Evolutionary conservation across 2,329 filamentous ascomycete species (phyloP).

Genomic region (Aspergillus brasiliensis): DNA sequence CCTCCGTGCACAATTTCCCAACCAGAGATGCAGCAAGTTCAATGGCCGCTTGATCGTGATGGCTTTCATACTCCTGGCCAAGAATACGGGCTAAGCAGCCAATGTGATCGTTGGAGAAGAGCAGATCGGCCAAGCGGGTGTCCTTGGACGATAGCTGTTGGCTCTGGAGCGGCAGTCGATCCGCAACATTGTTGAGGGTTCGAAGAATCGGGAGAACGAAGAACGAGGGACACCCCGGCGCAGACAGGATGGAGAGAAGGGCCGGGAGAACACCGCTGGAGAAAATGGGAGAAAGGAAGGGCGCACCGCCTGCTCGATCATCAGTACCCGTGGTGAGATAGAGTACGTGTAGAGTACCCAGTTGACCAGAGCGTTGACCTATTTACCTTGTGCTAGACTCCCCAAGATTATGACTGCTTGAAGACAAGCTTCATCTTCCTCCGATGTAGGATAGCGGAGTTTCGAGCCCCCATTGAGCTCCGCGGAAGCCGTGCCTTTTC

Average conservation of each 20-base stretch:
- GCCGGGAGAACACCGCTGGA: slow-evolving; percentile 67
- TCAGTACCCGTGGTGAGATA: slow-evolving; percentile 20
- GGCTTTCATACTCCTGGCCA: slow-evolving; percentile 56
- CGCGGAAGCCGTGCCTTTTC: slow-evolving; percentile 32
- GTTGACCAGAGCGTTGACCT: neutral
- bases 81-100: slow-evolving; percentile 68
- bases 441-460: slow-evolving; percentile 44
- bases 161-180: slow-evolving; percentile 62
- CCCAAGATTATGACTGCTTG: slow-evolving; percentile 84
- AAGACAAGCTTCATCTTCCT: slow-evolving; percentile 69
- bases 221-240: slow-evolving; percentile 63
- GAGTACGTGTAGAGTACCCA: neutral
- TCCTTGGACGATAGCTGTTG: slow-evolving; percentile 53
- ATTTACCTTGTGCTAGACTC: slow-evolving; percentile 77
- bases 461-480: slow-evolving; percentile 31
- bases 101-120: slow-evolving; percentile 67
- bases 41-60: slow-evolving; percentile 55
- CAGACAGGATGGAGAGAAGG: slow-evolving; percentile 71
- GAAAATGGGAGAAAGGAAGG: slow-evolving; percentile 75
- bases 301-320: slow-evolving; percentile 66
- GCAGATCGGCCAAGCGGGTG: slow-evolving; percentile 58
- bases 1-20: slow-evolving; percentile 66
- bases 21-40: slow-evolving; percentile 52
- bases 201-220: slow-evolving; percentile 74
- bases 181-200: slow-evolving; percentile 70